Conservation (phyloP, 1,284 basidiomycete species). For the Golubevia pallescens region DNA sequence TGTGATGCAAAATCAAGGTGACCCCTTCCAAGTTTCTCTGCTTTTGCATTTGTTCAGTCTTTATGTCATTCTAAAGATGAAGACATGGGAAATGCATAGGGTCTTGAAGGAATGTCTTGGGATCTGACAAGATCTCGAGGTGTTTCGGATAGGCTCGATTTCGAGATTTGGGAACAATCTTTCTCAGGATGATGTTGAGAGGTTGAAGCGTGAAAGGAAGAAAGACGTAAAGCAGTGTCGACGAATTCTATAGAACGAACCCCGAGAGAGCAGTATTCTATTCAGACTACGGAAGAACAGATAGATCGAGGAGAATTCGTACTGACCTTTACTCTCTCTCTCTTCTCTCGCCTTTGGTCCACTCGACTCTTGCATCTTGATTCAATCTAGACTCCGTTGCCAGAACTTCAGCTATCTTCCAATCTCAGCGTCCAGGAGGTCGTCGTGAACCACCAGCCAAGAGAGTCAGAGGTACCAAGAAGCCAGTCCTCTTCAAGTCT, state of each 20-base stretch:
- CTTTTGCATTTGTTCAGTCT: too few species aligned
- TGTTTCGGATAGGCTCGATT: too few species aligned
- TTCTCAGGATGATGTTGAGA: too few species aligned
- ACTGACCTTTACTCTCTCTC: conserved; percentile 24
- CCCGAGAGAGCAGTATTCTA: neutral
- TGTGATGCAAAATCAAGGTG: conserved; percentile 54
- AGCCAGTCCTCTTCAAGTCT: conserved; percentile 30
- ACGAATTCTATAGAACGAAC: too few species aligned
- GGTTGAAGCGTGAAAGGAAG: too few species aligned
- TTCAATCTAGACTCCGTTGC: conserved; percentile 41
- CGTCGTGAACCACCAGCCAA: conserved; percentile 29
- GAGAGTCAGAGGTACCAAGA: conserved; percentile 32
- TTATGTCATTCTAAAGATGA: too few species aligned
- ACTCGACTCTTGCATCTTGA: conserved; percentile 7
- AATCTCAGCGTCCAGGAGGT: conserved; percentile 31
- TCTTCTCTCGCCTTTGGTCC: conserved; percentile 11
- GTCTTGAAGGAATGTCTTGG: too few species aligned
- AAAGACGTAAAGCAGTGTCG: too few species aligned
- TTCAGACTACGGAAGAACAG: neutral
- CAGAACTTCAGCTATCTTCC: conserved; percentile 51
- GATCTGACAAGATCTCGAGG: too few species aligned
- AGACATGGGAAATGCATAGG: too few species aligned
- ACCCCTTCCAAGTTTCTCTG: too few species aligned
- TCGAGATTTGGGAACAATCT: too few species aligned
- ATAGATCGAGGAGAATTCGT: conserved; percentile 10